Evolutionary conservation across 1,139 yeast species (phyloP).

Genomic region (Schizosaccharomyces versatilis): DNA sequence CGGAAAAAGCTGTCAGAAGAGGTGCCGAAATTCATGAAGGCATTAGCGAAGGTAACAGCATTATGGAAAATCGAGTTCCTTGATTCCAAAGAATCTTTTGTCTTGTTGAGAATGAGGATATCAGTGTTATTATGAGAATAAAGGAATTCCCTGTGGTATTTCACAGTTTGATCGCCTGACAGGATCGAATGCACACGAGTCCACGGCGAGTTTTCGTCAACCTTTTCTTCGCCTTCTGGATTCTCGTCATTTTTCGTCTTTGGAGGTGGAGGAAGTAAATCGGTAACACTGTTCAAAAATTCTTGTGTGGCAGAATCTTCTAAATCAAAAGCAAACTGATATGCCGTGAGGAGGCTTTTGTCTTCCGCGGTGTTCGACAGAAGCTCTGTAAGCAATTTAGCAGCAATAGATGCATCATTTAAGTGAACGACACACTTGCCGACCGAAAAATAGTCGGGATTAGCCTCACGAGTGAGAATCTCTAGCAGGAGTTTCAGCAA

Average conservation of each 20-base stretch:
- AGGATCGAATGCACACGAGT: constrained; percentile 25
- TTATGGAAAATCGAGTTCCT: constrained; percentile 86
- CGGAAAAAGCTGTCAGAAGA: constrained; percentile 86
- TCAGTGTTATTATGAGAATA: constrained; percentile 77
- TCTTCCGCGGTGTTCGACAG: constrained; percentile 23
- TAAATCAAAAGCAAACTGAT: constrained; percentile 86
- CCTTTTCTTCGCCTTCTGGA: constrained; percentile 25
- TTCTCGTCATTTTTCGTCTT: constrained; percentile 21
- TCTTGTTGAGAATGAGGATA: constrained; percentile 53
- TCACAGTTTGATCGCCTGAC: constrained; percentile 87
- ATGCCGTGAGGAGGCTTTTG: constrained; percentile 35
- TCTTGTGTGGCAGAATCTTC: constrained; percentile 89
- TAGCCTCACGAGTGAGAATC: constrained; percentile 33
- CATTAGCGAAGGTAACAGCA: constrained; percentile 86
- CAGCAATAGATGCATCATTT: constrained; percentile 53
- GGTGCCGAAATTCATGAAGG: constrained; percentile 90
- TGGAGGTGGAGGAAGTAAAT: constrained; percentile 17
- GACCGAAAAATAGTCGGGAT: constrained; percentile 57
- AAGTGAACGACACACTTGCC: constrained; percentile 76
- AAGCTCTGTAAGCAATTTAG: constrained; percentile 41
- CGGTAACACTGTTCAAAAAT: constrained; percentile 39
- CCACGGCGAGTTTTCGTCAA: not conserved
- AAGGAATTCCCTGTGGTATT: constrained; percentile 70
- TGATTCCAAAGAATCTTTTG: constrained; percentile 69
- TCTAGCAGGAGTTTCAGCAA: constrained; percentile 31